Evolutionary conservation across 2,329 filamentous ascomycete genomes (phyloP).

Genomic region (Neopestalotiopsis sp.): DNA sequence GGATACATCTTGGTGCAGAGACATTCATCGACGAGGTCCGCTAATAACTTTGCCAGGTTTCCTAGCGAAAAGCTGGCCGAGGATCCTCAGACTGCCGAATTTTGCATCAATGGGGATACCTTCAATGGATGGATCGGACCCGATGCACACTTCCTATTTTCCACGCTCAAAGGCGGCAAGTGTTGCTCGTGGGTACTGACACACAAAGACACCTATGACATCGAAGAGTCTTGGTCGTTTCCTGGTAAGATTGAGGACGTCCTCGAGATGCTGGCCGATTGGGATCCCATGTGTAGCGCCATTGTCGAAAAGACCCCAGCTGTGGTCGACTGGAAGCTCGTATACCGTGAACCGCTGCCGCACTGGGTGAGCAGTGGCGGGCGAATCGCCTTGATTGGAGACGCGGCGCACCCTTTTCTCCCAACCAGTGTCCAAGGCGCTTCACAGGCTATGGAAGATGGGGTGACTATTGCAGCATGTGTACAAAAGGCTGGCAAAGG

Average conservation of each 20-base stretch:
- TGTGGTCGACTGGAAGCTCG: conserved; percentile 57
- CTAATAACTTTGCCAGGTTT: conserved; percentile 40
- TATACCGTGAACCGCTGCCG: conserved; percentile 46
- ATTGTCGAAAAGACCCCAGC: conserved; percentile 54
- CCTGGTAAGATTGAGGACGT: conserved; percentile 59
- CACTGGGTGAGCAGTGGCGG: conserved; percentile 45
- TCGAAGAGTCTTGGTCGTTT: conserved; percentile 61
- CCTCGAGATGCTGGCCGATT: conserved; percentile 54
- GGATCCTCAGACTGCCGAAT: conserved; percentile 57
- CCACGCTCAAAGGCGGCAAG: conserved; percentile 59
- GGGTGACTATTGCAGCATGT: conserved; percentile 50
- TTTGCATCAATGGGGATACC: conserved; percentile 61
- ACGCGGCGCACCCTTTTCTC: conserved; percentile 56
- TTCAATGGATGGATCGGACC: conserved; percentile 66
- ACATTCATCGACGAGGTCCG: neutral
- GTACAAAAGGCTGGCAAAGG: conserved; percentile 55
- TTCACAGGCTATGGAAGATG: conserved; percentile 56
- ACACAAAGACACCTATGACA: conserved; percentile 58
- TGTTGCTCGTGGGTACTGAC: conserved; percentile 66
- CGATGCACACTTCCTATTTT: conserved; percentile 62
- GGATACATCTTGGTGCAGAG: neutral
- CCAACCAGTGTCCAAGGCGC: conserved; percentile 54
- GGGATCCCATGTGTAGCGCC: conserved; percentile 54
- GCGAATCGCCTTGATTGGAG: conserved; percentile 53
- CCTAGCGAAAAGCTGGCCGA: conserved; percentile 55